Conservation (phyloP, 2,329 filamentous ascomycete species). For the Knufia fluminis region DNA sequence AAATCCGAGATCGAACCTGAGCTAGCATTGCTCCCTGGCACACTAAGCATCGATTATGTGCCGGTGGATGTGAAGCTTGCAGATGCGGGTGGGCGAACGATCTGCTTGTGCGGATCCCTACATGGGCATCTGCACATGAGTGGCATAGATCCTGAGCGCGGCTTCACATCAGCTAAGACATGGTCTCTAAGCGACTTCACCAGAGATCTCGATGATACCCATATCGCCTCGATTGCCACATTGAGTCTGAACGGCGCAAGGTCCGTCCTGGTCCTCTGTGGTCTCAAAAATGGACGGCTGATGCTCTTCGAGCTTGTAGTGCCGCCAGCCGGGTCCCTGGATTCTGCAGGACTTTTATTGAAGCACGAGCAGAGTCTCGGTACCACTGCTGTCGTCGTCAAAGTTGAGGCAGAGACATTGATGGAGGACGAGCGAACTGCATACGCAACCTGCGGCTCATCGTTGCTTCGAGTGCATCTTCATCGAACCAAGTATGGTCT, state of each 20-base stretch:
- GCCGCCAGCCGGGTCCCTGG: not conserved
- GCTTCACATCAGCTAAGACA: not conserved
- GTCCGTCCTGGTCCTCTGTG: not conserved
- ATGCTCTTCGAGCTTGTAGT: not conserved
- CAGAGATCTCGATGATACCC: not conserved
- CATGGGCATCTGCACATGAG: slow-evolving; percentile 1
- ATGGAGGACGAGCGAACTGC: slow-evolving; percentile 7
- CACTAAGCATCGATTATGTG: not conserved
- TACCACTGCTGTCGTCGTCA: not conserved
- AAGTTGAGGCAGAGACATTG: not conserved
- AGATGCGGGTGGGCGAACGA: not conserved
- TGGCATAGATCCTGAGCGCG: not conserved
- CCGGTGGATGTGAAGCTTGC: slow-evolving; percentile 2
- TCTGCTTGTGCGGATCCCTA: not conserved
- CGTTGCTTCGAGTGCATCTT: not conserved
- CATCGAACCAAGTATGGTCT: slow-evolving; percentile 2
- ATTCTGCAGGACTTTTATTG: not conserved
- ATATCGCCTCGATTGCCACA: not conserved
- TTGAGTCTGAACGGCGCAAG: not conserved
- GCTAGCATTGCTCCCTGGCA: not conserved
- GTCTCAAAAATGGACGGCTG: slow-evolving; percentile 2
- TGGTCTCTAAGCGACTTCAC: not conserved
- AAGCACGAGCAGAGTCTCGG: not conserved
- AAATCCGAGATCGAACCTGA: not conserved
- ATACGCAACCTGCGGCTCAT: slow-evolving; percentile 13